phyloP scores from a whole-genome alignment of 1,284 basidiomycete species.

The Malassezia nana region DNA sequence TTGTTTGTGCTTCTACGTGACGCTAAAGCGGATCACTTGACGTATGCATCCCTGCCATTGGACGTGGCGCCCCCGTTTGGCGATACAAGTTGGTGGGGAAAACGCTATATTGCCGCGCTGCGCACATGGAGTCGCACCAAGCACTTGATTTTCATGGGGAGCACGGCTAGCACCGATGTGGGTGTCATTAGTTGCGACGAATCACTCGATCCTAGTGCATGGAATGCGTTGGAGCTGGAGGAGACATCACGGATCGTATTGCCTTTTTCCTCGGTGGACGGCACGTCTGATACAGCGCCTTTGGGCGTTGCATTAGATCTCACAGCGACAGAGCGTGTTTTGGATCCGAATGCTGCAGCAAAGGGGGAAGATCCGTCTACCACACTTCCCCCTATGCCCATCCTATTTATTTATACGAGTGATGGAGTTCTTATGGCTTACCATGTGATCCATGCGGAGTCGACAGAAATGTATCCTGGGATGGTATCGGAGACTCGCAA shows the following conservation, averaged over 20 bases:
- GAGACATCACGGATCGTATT: constrained; percentile 62
- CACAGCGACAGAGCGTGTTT: constrained; percentile 55
- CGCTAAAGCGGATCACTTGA: constrained; percentile 56
- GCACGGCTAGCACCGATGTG: constrained; percentile 64
- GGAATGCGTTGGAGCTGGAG: constrained; percentile 65
- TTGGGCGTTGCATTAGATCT: constrained; percentile 63
- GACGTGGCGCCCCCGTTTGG: constrained; percentile 56
- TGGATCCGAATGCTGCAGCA: constrained; percentile 54
- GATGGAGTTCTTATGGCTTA: constrained; percentile 71
- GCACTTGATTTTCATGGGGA: constrained; percentile 61
- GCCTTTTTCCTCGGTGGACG: constrained; percentile 57
- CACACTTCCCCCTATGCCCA: constrained; percentile 54
- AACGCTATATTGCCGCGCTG: constrained; percentile 55
- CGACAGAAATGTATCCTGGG: constrained; percentile 49
- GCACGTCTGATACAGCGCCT: constrained; percentile 63
- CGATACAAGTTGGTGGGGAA: constrained; percentile 54
- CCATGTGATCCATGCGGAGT: constrained; percentile 59
- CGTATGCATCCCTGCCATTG: constrained; percentile 52
- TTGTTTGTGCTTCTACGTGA: constrained; percentile 58
- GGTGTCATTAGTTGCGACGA: constrained; percentile 57
- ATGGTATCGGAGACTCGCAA: constrained; percentile 37
- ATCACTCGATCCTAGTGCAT: constrained; percentile 51
- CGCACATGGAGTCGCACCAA: constrained; percentile 60
- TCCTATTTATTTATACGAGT: constrained; percentile 66
- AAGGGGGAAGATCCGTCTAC: constrained; percentile 50